phyloP scores from a whole-genome alignment of 345 rosid genomes.

The Sisymbrium altissimum region DNA sequence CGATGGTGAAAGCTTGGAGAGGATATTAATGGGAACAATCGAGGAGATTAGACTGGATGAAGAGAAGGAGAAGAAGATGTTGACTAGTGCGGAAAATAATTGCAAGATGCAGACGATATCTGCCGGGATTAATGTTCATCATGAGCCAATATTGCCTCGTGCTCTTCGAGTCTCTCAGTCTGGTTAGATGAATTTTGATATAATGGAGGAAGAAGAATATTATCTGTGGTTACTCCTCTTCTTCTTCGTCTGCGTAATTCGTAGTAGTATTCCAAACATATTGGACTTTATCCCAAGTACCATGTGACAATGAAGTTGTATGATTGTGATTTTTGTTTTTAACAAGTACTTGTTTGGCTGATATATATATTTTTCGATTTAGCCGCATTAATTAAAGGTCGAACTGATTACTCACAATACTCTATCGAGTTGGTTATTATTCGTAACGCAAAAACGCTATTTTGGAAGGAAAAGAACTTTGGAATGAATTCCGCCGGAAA shows the following conservation, averaged over 20 bases:
- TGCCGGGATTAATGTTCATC: conserved; percentile 19
- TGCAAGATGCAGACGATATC: conserved; percentile 33
- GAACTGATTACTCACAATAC: no score
- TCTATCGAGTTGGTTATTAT: no score
- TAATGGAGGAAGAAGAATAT: neutral
- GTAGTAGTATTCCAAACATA: neutral
- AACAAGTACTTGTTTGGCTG: neutral
- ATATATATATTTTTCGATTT: neutral
- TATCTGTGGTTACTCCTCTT: neutral
- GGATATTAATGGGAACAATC: conserved; percentile 39
- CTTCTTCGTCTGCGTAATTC: neutral
- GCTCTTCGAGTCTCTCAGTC: conserved; percentile 31
- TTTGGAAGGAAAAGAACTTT: no score
- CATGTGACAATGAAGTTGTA: neutral
- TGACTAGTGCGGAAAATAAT: neutral
- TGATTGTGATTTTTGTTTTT: conserved; percentile 11
- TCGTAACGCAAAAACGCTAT: no score
- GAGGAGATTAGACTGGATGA: conserved; percentile 22
- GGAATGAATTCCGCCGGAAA: no score
- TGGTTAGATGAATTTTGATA: neutral
- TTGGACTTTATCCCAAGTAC: conserved; percentile 18
- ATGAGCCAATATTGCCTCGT: conserved; percentile 28
- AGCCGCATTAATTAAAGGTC: no score
- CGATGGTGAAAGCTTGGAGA: conserved; percentile 63
- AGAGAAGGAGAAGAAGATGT: conserved; percentile 26